Conservation (phyloP, 1,284 basidiomycete species). For the Tilletia walkeri region DNA sequence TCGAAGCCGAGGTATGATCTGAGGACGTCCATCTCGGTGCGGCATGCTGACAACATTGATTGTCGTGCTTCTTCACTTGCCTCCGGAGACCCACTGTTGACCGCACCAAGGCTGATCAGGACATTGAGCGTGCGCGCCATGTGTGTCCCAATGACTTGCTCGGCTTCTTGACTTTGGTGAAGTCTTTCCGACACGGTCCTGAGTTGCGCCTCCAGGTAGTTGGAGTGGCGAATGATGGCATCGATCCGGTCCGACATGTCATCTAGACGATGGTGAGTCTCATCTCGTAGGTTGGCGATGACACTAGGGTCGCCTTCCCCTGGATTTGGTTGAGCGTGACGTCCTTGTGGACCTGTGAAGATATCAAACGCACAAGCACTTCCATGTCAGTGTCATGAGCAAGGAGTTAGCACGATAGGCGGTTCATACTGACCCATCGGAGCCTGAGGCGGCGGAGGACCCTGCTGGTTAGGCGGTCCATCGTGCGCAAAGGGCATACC, state of each 20-base stretch:
- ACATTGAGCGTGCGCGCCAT: conserved; percentile 5
- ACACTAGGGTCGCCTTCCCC: not conserved
- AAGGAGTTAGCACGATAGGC: not conserved
- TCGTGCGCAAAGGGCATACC: conserved; percentile 14
- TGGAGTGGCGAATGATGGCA: conserved; percentile 47
- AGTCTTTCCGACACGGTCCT: conserved; percentile 40
- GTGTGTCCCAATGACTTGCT: conserved; percentile 1
- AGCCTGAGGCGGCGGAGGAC: not conserved
- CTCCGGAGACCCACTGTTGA: not conserved
- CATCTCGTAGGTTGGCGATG: not conserved
- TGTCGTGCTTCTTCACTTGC: not conserved
- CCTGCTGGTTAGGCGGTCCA: too few relatives aligned
- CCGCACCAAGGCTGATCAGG: not conserved
- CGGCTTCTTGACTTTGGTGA: conserved; percentile 10
- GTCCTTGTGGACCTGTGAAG: not conserved
- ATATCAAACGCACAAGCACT: too few relatives aligned
- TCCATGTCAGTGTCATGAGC: too few relatives aligned
- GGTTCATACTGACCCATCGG: not conserved
- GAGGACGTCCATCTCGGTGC: not conserved
- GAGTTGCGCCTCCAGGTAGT: conserved; percentile 45
- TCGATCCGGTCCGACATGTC: conserved; percentile 50
- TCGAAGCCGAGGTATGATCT: not conserved
- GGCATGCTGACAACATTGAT: conserved; percentile 13
- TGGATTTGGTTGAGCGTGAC: not conserved
- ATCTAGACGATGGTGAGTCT: conserved; percentile 27